Conservation (phyloP, 1,139 yeast species). For the Saccharomycopsis hybrid region DNA sequence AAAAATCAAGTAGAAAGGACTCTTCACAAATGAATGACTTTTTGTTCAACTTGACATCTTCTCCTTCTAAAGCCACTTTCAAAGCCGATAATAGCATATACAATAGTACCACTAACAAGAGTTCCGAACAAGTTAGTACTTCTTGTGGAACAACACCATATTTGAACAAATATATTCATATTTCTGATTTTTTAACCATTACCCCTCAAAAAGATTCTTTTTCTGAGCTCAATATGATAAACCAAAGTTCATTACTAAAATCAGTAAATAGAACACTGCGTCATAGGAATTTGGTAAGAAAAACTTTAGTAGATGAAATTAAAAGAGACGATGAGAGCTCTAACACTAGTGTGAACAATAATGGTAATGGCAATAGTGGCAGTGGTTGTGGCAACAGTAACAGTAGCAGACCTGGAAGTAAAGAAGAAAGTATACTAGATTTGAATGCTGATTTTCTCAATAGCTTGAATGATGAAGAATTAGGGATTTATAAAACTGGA, state of each 20-base stretch:
- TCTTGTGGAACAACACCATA: too few species aligned
- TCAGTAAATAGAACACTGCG: background rate
- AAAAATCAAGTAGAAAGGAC: background rate
- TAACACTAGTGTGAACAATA: background rate
- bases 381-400: too few species aligned
- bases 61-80: slow-evolving; percentile 5
- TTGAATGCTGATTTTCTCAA: background rate
- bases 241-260: slow-evolving; percentile 7
- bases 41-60: slow-evolving; percentile 2
- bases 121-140: background rate
- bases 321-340: too few species aligned
- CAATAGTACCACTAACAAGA: background rate
- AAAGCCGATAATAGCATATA: background rate
- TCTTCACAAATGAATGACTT: background rate
- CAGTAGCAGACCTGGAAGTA: too few species aligned
- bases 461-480: slow-evolving; percentile 3
- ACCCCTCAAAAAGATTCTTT: slow-evolving; percentile 13
- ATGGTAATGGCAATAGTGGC: background rate
- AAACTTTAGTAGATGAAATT: too few species aligned
- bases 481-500: slow-evolving; percentile 8
- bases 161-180: slow-evolving; percentile 8
- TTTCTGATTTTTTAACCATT: slow-evolving; percentile 8
- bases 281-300: too few species aligned
- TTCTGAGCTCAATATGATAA: background rate
- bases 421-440: background rate